Conservation (phyloP, 345 rosid genomes). For the Angophora floribunda region DNA sequence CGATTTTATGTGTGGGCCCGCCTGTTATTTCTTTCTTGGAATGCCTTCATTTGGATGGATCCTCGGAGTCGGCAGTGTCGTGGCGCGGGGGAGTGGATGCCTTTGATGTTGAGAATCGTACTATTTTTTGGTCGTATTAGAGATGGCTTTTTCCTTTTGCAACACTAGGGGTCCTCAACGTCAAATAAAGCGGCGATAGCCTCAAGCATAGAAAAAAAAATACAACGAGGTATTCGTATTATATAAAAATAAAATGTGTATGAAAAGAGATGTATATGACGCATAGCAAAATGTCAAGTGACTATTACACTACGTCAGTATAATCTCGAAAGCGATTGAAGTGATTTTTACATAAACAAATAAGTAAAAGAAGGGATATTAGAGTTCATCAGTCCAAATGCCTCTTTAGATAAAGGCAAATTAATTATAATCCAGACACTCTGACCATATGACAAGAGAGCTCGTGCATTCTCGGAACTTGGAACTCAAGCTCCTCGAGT, state of each 20-base stretch:
- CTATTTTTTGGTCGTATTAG: background rate
- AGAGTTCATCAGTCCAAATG: background rate
- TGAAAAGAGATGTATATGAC: background rate
- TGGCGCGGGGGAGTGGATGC: background rate
- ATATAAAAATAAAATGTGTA: background rate
- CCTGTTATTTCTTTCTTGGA: background rate
- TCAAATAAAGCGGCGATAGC: background rate
- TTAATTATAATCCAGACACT: background rate
- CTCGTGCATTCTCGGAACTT: background rate
- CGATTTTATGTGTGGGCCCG: background rate
- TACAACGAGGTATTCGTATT: too few relatives aligned
- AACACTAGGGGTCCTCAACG: background rate
- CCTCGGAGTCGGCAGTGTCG: background rate
- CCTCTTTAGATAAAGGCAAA: background rate
- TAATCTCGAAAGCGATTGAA: background rate
- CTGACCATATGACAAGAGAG: background rate
- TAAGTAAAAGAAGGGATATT: too few relatives aligned
- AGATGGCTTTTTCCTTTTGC: background rate
- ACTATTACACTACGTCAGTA: fast-evolving
- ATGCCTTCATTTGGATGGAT: background rate
- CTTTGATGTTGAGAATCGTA: background rate
- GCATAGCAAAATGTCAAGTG: background rate
- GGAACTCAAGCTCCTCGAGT: background rate
- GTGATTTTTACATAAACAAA: background rate
- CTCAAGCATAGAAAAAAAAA: background rate